Conservation (phyloP, 1,284 basidiomycete genomes). For the Coniophora puteana region DNA sequence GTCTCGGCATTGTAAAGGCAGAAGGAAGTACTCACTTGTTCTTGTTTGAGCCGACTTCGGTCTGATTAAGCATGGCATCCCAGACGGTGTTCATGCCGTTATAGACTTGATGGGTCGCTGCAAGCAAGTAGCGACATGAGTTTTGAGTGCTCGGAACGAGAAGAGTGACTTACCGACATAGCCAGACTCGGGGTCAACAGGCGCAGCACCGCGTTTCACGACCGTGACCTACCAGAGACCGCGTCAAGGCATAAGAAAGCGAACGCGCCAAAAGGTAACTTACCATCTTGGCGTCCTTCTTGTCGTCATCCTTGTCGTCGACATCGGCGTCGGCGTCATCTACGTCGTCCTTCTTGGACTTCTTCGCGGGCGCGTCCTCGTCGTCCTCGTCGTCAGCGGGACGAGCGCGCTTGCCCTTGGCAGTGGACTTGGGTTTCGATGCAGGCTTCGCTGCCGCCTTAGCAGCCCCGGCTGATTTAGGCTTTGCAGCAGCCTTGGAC, state of each 20-base stretch:
- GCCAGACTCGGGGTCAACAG: conserved; percentile 50
- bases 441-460: conserved; percentile 11
- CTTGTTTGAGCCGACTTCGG: conserved; percentile 55
- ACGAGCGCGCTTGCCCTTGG: conserved; percentile 12
- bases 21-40: conserved; percentile 46
- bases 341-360: conserved; percentile 9
- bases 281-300: conserved; percentile 37
- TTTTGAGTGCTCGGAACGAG: background rate
- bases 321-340: conserved; percentile 14
- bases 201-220: conserved; percentile 55
- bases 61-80: conserved; percentile 73
- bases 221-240: conserved; percentile 42
- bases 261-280: background rate
- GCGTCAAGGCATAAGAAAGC: conserved; percentile 5
- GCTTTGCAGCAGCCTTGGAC: conserved; percentile 14
- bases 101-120: conserved; percentile 57
- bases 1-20: background rate
- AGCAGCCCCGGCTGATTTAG: conserved; percentile 19
- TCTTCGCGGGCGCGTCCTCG: conserved; percentile 11
- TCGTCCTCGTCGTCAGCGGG: conserved; percentile 9
- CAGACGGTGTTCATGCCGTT: conserved; percentile 44
- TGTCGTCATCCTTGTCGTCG: conserved; percentile 30
- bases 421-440: conserved; percentile 24
- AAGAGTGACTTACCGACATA: conserved; percentile 41
- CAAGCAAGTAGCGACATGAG: conserved; percentile 6